phyloP scores from a whole-genome alignment of 2,329 filamentous ascomycete genomes.

The Exophiala viscosa region DNA sequence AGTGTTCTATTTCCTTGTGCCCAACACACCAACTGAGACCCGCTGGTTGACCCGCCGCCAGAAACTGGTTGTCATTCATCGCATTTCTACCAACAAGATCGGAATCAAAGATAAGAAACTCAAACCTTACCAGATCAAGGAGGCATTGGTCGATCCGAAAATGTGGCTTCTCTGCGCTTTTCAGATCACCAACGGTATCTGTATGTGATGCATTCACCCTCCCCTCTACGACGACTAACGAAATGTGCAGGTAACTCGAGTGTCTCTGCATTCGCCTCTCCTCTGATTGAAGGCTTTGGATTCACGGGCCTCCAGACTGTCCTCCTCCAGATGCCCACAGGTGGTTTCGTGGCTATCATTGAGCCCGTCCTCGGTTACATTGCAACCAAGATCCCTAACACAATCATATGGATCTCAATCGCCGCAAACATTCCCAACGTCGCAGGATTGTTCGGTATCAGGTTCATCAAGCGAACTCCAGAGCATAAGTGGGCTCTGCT shows the following conservation, averaged over 20 bases:
- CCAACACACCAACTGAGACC: constrained; percentile 37
- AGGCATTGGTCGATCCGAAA: constrained; percentile 39
- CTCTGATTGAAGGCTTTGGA: constrained; percentile 44
- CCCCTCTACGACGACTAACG: constrained; percentile 31
- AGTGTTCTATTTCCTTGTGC: constrained; percentile 34
- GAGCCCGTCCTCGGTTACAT: constrained; percentile 41
- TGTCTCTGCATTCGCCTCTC: constrained; percentile 47
- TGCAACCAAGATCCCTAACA: constrained; percentile 44
- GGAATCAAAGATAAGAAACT: constrained; percentile 38
- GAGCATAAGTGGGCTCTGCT: constrained; percentile 47
- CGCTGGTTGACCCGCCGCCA: constrained; percentile 38
- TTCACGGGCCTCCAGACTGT: constrained; percentile 36
- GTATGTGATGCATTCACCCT: constrained; percentile 35
- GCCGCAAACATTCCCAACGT: constrained; percentile 33
- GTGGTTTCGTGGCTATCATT: constrained; percentile 32
- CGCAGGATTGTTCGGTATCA: constrained; percentile 48
- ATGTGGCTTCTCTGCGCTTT: constrained; percentile 38
- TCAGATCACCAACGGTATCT: constrained; percentile 43
- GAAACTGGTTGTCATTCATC: constrained; percentile 37
- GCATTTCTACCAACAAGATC: constrained; percentile 40
- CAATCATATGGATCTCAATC: constrained; percentile 26
- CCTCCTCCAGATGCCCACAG: constrained; percentile 34
- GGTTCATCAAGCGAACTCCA: constrained; percentile 39
- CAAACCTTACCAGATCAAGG: constrained; percentile 35
- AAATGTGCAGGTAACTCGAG: constrained; percentile 49